Conservation (phyloP, 305 asterid genomes). For the Rubia balearica region DNA sequence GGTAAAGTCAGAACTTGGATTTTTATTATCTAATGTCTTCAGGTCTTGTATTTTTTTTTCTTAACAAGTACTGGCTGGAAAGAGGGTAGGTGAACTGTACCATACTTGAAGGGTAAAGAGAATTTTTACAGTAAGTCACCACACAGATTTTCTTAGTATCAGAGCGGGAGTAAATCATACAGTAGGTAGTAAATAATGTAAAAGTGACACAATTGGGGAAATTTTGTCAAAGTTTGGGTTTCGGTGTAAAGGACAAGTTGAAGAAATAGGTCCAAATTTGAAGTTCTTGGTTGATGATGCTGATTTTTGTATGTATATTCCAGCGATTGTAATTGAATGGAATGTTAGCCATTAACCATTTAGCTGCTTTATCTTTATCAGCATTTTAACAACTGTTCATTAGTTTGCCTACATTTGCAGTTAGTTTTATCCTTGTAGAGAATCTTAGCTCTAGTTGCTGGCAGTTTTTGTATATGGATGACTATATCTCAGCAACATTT, state of each 20-base stretch:
- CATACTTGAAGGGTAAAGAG: conserved; percentile 8
- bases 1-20: conserved; percentile 5
- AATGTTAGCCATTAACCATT: conserved; percentile 1
- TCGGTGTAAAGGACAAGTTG: neutral
- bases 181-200: no score
- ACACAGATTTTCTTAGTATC: neutral
- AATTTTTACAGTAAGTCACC: neutral
- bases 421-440: neutral
- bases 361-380: neutral
- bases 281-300: no score
- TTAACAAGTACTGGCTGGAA: neutral
- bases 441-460: conserved; percentile 5
- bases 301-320: neutral
- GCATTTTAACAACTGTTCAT: neutral
- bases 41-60: conserved; percentile 4
- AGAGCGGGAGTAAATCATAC: neutral
- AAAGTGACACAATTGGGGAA: neutral
- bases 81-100: conserved; percentile 7
- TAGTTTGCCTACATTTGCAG: neutral
- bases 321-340: neutral
- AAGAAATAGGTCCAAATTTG: neutral
- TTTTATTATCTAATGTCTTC: conserved; percentile 4
- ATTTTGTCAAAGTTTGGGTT: neutral
- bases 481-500: conserved; percentile 1
- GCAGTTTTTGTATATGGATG: neutral